These are phyloP conservation scores for Metschnikowia baotianmanensis DNA, from an alignment of 805 yeast species.

Conservation along the genomic window DNA sequence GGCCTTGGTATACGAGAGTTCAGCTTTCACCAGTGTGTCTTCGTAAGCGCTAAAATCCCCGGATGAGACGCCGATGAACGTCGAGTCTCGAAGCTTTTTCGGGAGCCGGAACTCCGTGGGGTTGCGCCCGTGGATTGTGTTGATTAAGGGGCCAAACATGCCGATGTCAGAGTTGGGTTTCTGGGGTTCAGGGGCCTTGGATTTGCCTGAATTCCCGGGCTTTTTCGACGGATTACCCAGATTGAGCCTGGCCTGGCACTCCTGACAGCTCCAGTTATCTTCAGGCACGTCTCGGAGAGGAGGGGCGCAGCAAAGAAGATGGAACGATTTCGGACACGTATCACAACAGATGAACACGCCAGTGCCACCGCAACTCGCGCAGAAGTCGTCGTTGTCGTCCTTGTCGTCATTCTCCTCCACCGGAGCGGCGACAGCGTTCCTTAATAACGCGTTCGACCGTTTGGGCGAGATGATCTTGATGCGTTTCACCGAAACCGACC, in stretches of 20 bases:
- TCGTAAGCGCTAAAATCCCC: slow-evolving; percentile 70
- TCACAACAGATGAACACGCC: slow-evolving; percentile 94
- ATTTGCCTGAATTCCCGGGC: too few relatives aligned
- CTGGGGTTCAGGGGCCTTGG: slow-evolving; percentile 23
- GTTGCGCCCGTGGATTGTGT: slow-evolving; percentile 60
- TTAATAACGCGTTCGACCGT: slow-evolving; percentile 25
- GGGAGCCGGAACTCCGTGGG: slow-evolving; percentile 56
- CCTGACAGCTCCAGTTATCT: slow-evolving; percentile 86
- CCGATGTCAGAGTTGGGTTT: slow-evolving; percentile 47
- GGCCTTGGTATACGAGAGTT: slow-evolving; percentile 39
- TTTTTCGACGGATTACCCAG: too few relatives aligned
- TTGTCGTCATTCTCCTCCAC: slow-evolving; percentile 16
- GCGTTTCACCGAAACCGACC: slow-evolving; percentile 12
- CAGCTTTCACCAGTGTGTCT: slow-evolving; percentile 48
- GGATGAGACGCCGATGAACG: slow-evolving; percentile 68
- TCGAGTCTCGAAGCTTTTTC: slow-evolving; percentile 54
- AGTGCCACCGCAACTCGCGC: slow-evolving; percentile 85
- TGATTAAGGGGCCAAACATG: slow-evolving; percentile 53
- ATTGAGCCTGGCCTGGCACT: slow-evolving; percentile 65
- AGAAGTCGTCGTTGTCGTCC: slow-evolving; percentile 74
- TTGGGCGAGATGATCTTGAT: slow-evolving; percentile 35
- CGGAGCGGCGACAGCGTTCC: slow-evolving; percentile 10
- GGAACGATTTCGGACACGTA: slow-evolving; percentile 88
- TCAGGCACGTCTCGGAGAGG: slow-evolving; percentile 85
- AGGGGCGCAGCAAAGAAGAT: slow-evolving; percentile 87